Base-by-base conservation (phyloP, 2,329 filamentous ascomycete genomes). In the Pyricularia pennisetigena region DNA sequence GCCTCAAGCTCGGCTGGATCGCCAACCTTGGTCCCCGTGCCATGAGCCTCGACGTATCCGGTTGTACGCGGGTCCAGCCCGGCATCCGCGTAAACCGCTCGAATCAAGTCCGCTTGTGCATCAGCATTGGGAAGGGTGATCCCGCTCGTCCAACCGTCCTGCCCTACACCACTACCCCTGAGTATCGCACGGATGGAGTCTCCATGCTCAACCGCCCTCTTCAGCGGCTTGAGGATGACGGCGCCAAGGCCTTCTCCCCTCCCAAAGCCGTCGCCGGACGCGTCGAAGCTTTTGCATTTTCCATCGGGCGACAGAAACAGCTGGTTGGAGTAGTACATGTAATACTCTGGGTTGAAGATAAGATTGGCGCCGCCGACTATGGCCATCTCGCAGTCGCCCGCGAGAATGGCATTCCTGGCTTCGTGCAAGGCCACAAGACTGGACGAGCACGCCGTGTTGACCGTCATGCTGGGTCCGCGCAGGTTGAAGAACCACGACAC, bases 161-260 rank as follows among this genome's bases (percentile, higher is more conserved):
- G 69, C 30, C 68, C 68, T 8, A 68, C 67, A 10, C 69, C 69
- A 2, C 67, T 67, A 6, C 67, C 65, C 26, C 69, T 68, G 29
- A 70, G 64, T 49, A 70, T 65, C 3, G 69, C 67, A 23, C 69
- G 68, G 41, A 70, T 67, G 30, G 68, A 65, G 62, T 70, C 69
- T 62, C 69, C 69, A 54, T 72, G 69, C 23, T 41, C 3, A 63
- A 72, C 9, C 2, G 70, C 70, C 0, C 57, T 83, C 69, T 84
- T 81, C 23, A 78, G 76, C 1, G 71, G 68, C 2, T 78, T 79
- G 0, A 85, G 67, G 0, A 82, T 67, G 0, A 85, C 61, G 5
- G 75, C 71, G 1, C 71, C 78, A 3, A 79, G 72, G 0, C 80
- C 83, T 69, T 85, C 83, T 1, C 79, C 82, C 12, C 76, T 82